Evolutionary conservation across 352 stramenopile genomes (phyloP).

Genomic region (Phytophthora palmivora): DNA sequence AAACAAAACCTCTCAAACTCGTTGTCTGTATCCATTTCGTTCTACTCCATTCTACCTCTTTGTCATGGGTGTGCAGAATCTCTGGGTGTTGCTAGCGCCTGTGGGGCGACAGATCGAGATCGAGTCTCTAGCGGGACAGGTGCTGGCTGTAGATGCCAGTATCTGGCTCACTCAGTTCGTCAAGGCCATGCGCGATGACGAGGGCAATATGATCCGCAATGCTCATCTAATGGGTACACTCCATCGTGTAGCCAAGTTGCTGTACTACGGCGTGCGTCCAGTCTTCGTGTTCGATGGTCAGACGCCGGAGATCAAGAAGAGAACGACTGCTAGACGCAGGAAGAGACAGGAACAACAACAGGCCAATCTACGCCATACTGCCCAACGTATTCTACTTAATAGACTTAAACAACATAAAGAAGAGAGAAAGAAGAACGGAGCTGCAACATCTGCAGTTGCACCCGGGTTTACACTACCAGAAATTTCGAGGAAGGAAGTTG

Average conservation of each 20-base stretch:
- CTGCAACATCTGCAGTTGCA: constrained; percentile 48
- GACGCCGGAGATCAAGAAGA: constrained; percentile 97
- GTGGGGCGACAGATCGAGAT: constrained; percentile 97
- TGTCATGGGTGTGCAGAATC: constrained; percentile 98
- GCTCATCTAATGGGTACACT: constrained; percentile 96
- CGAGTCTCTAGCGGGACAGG: constrained; percentile 96
- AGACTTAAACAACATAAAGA: constrained; percentile 71
- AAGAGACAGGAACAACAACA: constrained; percentile 75
- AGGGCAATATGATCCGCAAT: constrained; percentile 95
- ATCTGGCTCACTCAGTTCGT: constrained; percentile 99
- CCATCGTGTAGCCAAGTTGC: constrained; percentile 92
- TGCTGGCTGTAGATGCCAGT: constrained; percentile 97
- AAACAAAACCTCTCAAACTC: not conserved
- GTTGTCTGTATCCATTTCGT: not conserved
- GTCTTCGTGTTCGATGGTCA: constrained; percentile 99
- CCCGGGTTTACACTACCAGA: constrained; percentile 64
- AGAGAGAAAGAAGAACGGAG: constrained; percentile 67
- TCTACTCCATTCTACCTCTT: not conserved
- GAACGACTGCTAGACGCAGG: constrained; percentile 71
- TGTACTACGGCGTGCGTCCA: constrained; percentile 97
- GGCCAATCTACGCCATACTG: constrained; percentile 91
- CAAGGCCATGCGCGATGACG: constrained; percentile 97
- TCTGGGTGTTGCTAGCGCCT: constrained; percentile 97
- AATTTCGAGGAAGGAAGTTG: constrained; percentile 8
- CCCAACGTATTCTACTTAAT: constrained; percentile 96